Conservation (phyloP, 176 grass and related monocot genomes). For the Triticum urartu region DNA sequence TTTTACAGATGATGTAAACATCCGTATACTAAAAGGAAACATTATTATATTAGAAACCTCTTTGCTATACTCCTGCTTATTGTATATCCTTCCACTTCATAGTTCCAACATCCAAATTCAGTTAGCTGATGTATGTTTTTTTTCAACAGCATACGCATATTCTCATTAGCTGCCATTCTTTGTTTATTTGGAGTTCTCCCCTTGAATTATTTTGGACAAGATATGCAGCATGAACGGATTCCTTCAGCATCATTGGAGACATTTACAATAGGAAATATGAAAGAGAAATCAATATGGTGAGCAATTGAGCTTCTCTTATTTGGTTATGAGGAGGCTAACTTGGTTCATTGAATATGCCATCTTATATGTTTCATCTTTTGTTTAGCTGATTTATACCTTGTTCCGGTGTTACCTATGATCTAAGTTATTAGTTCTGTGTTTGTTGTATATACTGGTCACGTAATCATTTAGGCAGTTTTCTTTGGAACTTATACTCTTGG, state of each 20-base stretch:
- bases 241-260: slow-evolving; percentile 71
- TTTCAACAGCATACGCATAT: slow-evolving; percentile 78
- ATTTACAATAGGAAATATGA: slow-evolving; percentile 88
- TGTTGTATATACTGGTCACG: neutral
- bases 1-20: neutral
- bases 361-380: neutral
- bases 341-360: neutral
- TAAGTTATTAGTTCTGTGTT: neutral
- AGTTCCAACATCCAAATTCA: slow-evolving; percentile 1
- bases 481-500: slow-evolving; percentile 18
- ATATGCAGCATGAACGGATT: slow-evolving; percentile 57
- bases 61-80: neutral
- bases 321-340: slow-evolving; percentile 30
- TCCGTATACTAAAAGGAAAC: slow-evolving; percentile 9
- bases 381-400: neutral
- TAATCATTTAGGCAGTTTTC: neutral
- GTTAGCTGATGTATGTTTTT: slow-evolving; percentile 31
- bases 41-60: neutral
- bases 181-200: slow-evolving; percentile 87
- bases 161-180: slow-evolving; percentile 74
- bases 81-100: neutral
- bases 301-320: slow-evolving; percentile 20
- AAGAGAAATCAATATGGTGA: slow-evolving; percentile 65
- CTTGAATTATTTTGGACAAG: slow-evolving; percentile 95
- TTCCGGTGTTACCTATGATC: neutral